These are phyloP conservation scores for Diaporthe citrichinensis DNA, from an alignment of 2,329 filamentous ascomycete species.

Conservation along the genomic window DNA sequence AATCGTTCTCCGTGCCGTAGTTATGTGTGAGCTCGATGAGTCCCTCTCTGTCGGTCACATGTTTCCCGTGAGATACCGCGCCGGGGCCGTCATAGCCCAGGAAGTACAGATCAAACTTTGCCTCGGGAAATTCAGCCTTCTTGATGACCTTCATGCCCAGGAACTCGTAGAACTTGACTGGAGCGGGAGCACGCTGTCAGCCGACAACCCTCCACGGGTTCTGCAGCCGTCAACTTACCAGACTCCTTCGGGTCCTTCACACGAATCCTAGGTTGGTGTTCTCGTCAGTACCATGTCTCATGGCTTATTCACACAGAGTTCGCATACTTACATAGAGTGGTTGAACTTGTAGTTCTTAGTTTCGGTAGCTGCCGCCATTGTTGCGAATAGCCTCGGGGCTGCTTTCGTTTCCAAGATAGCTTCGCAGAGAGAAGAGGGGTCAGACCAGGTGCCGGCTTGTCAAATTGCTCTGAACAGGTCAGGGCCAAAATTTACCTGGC, in stretches of 20 bases:
- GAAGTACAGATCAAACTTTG: conserved; percentile 97
- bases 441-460: conserved; percentile 14
- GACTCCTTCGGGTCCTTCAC: conserved; percentile 93
- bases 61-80: conserved; percentile 80
- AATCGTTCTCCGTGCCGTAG: conserved; percentile 91
- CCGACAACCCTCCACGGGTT: neutral
- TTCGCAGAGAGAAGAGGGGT: conserved; percentile 12
- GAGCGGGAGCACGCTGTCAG: conserved; percentile 30
- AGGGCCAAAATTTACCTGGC: neutral
- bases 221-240: conserved; percentile 59
- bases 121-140: conserved; percentile 85
- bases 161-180: conserved; percentile 93
- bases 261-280: conserved; percentile 75
- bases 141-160: conserved; percentile 89
- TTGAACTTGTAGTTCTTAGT: conserved; percentile 85
- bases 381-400: conserved; percentile 53
- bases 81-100: conserved; percentile 86
- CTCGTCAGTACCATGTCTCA: conserved; percentile 24
- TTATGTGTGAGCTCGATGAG: conserved; percentile 88
- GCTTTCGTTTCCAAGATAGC: conserved; percentile 40
- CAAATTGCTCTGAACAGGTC: neutral
- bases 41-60: conserved; percentile 85
- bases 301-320: neutral
- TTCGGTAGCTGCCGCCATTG: conserved; percentile 80
- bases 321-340: conserved; percentile 80